Conservation (phyloP, 2,329 filamentous ascomycete genomes). For the Neurospora sp. region DNA sequence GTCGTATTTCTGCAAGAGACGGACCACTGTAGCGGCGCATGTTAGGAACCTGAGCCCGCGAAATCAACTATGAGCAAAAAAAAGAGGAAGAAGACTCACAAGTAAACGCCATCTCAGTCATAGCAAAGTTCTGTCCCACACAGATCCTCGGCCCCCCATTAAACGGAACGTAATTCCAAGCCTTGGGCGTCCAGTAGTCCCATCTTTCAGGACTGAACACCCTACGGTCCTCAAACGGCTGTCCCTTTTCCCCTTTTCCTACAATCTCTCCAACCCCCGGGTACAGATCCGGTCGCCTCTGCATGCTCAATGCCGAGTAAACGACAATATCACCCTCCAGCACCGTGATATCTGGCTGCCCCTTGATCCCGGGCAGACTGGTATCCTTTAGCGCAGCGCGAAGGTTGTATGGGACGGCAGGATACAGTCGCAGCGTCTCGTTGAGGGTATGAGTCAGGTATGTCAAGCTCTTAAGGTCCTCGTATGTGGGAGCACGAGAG, state of each 20-base stretch:
- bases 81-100: slow-evolving; percentile 21
- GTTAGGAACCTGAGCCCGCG: not conserved
- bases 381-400: slow-evolving; percentile 19
- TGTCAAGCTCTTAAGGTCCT: slow-evolving; percentile 36
- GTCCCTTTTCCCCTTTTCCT: not conserved
- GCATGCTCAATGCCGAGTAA: slow-evolving; percentile 20
- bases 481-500: slow-evolving; percentile 32
- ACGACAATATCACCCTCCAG: slow-evolving; percentile 17
- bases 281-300: slow-evolving; percentile 20
- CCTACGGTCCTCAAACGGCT: slow-evolving; percentile 17
- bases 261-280: slow-evolving; percentile 13
- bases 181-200: slow-evolving; percentile 19
- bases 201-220: slow-evolving; percentile 23
- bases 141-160: slow-evolving; percentile 35
- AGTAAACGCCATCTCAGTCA: slow-evolving; percentile 45
- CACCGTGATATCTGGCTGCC: slow-evolving; percentile 17
- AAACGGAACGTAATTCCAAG: slow-evolving; percentile 28
- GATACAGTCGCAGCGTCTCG: slow-evolving; percentile 21
- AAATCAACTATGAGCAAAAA: not conserved
- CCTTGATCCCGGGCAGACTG: slow-evolving; percentile 14
- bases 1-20: slow-evolving; percentile 51
- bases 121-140: slow-evolving; percentile 49
- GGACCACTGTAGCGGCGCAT: slow-evolving; percentile 25
- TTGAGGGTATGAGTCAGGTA: slow-evolving; percentile 40
- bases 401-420: slow-evolving; percentile 20